Conservation (phyloP, 2,329 filamentous ascomycete genomes). For the Penicillium sp. region DNA sequence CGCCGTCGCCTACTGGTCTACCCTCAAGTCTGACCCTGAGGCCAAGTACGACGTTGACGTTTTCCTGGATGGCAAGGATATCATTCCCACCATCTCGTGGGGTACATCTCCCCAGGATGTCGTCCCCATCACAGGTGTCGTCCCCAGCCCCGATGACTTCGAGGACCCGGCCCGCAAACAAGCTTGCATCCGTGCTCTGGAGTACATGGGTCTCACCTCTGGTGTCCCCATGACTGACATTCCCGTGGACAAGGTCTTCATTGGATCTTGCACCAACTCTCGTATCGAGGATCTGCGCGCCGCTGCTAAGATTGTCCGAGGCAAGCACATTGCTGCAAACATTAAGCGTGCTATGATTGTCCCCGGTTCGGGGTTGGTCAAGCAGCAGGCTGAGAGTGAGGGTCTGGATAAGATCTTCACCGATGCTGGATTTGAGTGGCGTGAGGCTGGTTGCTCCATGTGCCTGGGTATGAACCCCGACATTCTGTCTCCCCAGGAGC, state of each 20-base stretch:
- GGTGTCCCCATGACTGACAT: conserved; percentile 93
- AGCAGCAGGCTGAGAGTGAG: conserved; percentile 85
- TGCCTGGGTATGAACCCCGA: conserved; percentile 99
- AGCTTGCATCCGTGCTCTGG: conserved; percentile 75
- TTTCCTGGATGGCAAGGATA: conserved; percentile 88
- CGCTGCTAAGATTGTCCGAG: conserved; percentile 81
- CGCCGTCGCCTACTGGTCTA: conserved; percentile 84
- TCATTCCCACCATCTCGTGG: conserved; percentile 92
- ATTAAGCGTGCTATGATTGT: conserved; percentile 96
- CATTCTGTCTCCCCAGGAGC: conserved; percentile 86
- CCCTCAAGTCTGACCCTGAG: conserved; percentile 78
- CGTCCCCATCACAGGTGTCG: conserved; percentile 86
- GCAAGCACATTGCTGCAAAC: conserved; percentile 81
- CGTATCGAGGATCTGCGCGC: conserved; percentile 92
- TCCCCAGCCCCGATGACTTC: conserved; percentile 88
- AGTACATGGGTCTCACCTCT: conserved; percentile 92
- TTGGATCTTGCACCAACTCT: conserved; percentile 96
- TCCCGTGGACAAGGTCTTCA: conserved; percentile 90
- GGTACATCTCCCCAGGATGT: conserved; percentile 96
- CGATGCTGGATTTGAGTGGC: conserved; percentile 95
- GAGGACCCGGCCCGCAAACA: conserved; percentile 75
- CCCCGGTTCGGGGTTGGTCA: conserved; percentile 90
- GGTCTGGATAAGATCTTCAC: conserved; percentile 89
- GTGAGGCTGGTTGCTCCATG: conserved; percentile 98
- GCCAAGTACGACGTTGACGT: conserved; percentile 90